These are phyloP conservation scores for Backusella psychrophila DNA, from an alignment of 192 early-diverging fungal genomes.

Conservation along the genomic window DNA sequence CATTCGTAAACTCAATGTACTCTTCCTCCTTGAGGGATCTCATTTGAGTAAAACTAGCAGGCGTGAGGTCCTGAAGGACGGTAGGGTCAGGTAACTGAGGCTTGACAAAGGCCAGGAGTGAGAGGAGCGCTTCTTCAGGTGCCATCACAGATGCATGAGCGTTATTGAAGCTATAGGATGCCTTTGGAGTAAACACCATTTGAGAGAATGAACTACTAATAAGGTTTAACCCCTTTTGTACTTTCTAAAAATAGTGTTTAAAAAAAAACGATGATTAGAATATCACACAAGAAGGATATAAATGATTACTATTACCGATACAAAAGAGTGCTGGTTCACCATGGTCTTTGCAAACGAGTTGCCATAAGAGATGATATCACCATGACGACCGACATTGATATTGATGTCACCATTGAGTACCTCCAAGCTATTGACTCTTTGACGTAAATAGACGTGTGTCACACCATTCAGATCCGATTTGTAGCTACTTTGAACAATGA, in stretches of 20 bases:
- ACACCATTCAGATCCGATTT: conserved; percentile 67
- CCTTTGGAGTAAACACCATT: neutral
- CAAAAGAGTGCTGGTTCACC: neutral
- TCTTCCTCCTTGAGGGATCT: conserved; percentile 41
- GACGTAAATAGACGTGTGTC: conserved; percentile 82
- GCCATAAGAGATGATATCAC: conserved; percentile 70
- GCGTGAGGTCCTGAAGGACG: neutral
- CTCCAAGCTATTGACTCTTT: conserved; percentile 63
- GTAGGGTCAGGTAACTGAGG: conserved; percentile 42
- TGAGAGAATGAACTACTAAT: neutral
- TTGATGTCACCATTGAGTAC: conserved; percentile 83
- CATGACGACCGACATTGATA: conserved; percentile 68
- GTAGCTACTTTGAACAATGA: conserved; percentile 67
- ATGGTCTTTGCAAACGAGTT: conserved; percentile 53
- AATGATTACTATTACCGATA: neutral
- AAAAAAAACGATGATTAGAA: neutral
- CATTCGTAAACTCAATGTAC: conserved; percentile 36
- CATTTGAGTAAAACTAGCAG: conserved; percentile 17
- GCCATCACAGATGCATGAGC: conserved; percentile 35
- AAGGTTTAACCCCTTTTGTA: neutral
- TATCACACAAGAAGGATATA: too few species aligned
- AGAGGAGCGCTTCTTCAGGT: conserved; percentile 62
- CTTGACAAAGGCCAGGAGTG: conserved; percentile 59
- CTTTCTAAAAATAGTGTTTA: neutral
- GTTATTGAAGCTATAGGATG: conserved; percentile 4